Evolutionary conservation across 495 filamentous ascomycete genomes (phyloP), one percentile per base, ranked within the genome.

Genomic region (Corynascus novoguineensis): DNA sequence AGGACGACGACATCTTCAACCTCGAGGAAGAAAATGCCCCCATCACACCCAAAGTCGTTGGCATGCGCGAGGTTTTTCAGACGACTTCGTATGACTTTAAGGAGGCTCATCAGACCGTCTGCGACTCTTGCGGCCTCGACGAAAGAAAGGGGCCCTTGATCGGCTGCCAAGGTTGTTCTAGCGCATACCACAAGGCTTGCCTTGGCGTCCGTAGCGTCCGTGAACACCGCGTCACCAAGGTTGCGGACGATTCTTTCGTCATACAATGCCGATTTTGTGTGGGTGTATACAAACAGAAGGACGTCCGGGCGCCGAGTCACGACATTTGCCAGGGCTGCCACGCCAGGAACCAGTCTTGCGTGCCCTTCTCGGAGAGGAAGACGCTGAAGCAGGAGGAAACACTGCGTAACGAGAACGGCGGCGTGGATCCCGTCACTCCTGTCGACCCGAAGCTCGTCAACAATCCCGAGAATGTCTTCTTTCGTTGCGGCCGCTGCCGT

Each of bases 221-320:
- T 41, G 90, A 96, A 5, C 93, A 97, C 71, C 75, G 92, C n/a
- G 89, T 95, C 24, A 97, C 93, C n/a, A 97, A 96, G 68, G 75
- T 97, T 46, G 82, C 73, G 4, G 73, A 83, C 5, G 83, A 85
- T 14, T 74, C 86, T 15, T 97, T 93, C 62, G 84, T 97, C 37
- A 73, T 97, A 34, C 95, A 99, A 67, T 99, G 95, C 68, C 84
- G 83, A 55, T 87, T 85, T 40, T 99, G 95, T 64, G 74, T 97
- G 41, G 83, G 86, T 22, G 64, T 73, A 17, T 71, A 83, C 34
- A 75, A 76, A 50, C 80, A 80, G 49, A 92, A 88, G 62, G 88
- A 97, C 61, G 58, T 65, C 1, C 75, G 76, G 4, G 81, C 81
- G 4, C 92, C 95, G 0, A 76, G 85, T 57, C 79, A 87, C 29